Evolutionary conservation across 805 yeast genomes (phyloP), one percentile per base, ranked within the genome.

Genomic region (Metschnikowia proteae): DNA sequence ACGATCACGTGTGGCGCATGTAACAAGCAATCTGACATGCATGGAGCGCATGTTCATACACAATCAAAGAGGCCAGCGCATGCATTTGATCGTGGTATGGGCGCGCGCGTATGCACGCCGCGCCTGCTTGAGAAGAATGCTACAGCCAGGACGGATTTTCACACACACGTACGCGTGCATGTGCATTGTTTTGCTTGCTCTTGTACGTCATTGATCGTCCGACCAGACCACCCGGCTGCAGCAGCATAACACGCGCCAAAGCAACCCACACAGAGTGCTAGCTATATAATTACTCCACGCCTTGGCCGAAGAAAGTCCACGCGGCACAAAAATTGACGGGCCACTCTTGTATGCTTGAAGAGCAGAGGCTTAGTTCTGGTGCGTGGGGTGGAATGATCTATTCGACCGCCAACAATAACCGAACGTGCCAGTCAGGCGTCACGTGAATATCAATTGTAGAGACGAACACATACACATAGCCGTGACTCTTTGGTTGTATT

Each of bases 11-110:
- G 41, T 6, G 31, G 26, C 27, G 25, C 32, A 42, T 42, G 45
- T 30, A 34, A 23, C 45, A 32, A 33, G 45, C 45, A 42, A 42
- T 42, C 45, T 42, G 45, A 42, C 45, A 42, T 42, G 45, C 45
- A 42, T 42, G 35, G 45, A 27, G 38, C 45, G 38, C 45, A 42
- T 25, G 31, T 26, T 31, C 38, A 25, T 42, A 33, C 45, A 42
- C 45, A 33, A 34, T 33, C 37, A 33, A 30, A 42, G 33, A 42
- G 45, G 45, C 27, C 45, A 33, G 45, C 25, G 45, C 45, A 27
- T 42, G 45, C 45, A 42, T 33, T 25, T 26, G 13, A 32, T 41
- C 45, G 31, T 17, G 38, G 35, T 26, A 13, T 26, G 38, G 25
- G 35, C 29, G 45, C 45, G 45, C 45, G 32, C 22, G 29, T 27